Base-by-base conservation (phyloP, 768 basidiomycete genomes). In the Pulveroboletus ravenelii region DNA sequence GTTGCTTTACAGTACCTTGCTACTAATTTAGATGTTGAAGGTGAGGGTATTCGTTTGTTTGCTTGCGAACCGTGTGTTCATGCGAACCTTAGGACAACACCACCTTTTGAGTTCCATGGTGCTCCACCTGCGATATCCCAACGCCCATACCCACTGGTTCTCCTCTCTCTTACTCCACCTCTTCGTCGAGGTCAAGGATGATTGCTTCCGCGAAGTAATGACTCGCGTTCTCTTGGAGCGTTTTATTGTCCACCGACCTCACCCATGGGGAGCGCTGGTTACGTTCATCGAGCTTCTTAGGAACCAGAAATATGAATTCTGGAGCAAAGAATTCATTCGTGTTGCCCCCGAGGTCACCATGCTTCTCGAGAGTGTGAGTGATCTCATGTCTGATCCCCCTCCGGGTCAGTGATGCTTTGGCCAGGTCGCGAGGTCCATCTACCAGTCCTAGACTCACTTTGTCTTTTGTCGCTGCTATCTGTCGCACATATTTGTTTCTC, bases 111-210 rank as follows among this genome's bases (percentile, higher is more conserved):
- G 85, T 59, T 84, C 94, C n/a, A 85, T 95, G 68, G 88, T 92
- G 39, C 80, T 93, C 60, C 95, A 98, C 66, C 75, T 99, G 56
- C 90, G 96, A 62, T 98, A 95, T 77, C 95, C 96, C 30, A 96
- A 94, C 62, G 90, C 94, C 10, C 96, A 99, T 76, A 99, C 95
- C 44, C 88, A 92, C 69, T 99, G 94, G 93, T 98, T 95, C 78
- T 90, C 87, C 66, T 88, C 85, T 40, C 78, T 97, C 56, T 74
- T 97, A 47, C 80, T 98, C 46, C 82, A 93, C 66, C 80, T 95
- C 39, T 98, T 97, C 74, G 62, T 75, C 44, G 88, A 93, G 63
- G 78, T 88, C 54, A 81, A 83, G 62, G 81, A 82, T 53, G 87
- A 88, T 50, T 79, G 78, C 39, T 85, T 89, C 75, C 78, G 81